phyloP scores from a whole-genome alignment of 768 basidiomycete genomes.

The Mycena capillaripes region DNA sequence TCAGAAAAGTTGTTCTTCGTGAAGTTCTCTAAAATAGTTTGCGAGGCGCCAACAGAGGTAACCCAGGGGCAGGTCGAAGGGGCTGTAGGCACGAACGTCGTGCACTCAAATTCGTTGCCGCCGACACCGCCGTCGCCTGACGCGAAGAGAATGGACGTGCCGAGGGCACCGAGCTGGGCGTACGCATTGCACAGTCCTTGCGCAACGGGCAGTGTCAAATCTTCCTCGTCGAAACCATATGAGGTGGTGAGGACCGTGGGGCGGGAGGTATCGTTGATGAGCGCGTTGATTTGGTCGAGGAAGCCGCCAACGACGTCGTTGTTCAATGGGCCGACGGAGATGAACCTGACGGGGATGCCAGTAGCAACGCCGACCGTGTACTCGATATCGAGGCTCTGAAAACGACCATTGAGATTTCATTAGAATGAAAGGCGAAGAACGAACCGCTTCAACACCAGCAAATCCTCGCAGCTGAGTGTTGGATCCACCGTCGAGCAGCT shows the following conservation, averaged over 20 bases:
- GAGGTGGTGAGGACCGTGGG: conserved; percentile 16
- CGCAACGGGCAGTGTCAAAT: conserved; percentile 55
- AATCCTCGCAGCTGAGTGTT: no score
- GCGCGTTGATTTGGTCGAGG: conserved; percentile 31
- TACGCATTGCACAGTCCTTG: conserved; percentile 56
- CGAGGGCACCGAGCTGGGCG: conserved; percentile 61
- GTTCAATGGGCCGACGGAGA: conserved; percentile 41
- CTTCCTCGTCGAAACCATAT: conserved; percentile 20
- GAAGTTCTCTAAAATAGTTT: conserved; percentile 32
- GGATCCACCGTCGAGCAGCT: no score
- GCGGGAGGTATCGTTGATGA: conserved; percentile 8
- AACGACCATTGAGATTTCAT: no score
- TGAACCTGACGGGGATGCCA: conserved; percentile 42
- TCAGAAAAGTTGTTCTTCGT: conserved; percentile 21
- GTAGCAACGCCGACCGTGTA: conserved; percentile 50
- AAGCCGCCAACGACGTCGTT: conserved; percentile 34
- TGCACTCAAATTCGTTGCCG: conserved; percentile 41
- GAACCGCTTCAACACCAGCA: no score
- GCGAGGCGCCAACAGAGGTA: conserved; percentile 40
- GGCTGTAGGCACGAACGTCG: conserved; percentile 22
- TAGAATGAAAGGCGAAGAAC: no score
- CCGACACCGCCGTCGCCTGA: conserved; percentile 64
- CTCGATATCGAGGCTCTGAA: no score
- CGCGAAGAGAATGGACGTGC: conserved; percentile 59
- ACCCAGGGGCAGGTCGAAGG: conserved; percentile 42